Percentiles rank a stretch among this genome's conserved stretches.
Evolutionary conservation across 2,329 filamentous ascomycete species (phyloP).

Genomic region (Aureobasidium sp.): DNA sequence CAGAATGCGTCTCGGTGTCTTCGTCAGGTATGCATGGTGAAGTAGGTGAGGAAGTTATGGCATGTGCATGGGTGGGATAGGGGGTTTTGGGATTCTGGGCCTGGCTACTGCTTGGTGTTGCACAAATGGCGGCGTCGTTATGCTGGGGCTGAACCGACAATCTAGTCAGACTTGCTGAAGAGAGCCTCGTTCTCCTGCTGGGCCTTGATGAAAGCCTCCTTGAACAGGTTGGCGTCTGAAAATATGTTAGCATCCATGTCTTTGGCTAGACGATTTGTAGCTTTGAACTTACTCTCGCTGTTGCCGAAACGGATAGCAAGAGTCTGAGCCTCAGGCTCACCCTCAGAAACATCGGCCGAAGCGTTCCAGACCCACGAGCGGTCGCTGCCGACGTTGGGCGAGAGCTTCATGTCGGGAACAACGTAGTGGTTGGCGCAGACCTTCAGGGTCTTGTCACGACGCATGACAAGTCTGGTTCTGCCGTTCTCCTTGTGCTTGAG

Average conservation of each 20-base stretch:
- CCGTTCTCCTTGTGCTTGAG: constrained; percentile 98
- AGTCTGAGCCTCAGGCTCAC: constrained; percentile 91
- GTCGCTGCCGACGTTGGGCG: constrained; percentile 94
- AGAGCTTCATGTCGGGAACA: constrained; percentile 97
- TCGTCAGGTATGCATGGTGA: constrained; percentile 1
- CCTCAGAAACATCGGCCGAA: constrained; percentile 94
- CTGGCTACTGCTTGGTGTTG: constrained; percentile 7
- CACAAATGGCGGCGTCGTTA: constrained; percentile 1
- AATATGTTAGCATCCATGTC: constrained; percentile 12
- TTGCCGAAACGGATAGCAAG: constrained; percentile 97
- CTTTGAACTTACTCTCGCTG: constrained; percentile 68
- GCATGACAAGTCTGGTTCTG: constrained; percentile 97
- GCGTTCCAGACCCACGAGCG: constrained; percentile 99
- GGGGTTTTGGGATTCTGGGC: constrained; percentile 6
- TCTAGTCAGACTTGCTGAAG: constrained; percentile 45
- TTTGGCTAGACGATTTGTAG: no score
- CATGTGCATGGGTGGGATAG: constrained; percentile 5
- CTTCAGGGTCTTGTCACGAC: constrained; percentile 98
- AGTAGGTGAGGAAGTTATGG: constrained; percentile 1
- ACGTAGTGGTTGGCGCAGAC: constrained; percentile 99
- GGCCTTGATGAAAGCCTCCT: constrained; percentile 94
- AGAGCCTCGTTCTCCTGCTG: constrained; percentile 92
- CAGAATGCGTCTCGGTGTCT: constrained; percentile 7
- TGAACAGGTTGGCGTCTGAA: constrained; percentile 90
- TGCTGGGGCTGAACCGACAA: neutral